Evolutionary conservation across 2,329 filamentous ascomycete genomes (phyloP), one percentile per base, ranked within the genome.

Genomic region (Dactylellina haptotyla): DNA sequence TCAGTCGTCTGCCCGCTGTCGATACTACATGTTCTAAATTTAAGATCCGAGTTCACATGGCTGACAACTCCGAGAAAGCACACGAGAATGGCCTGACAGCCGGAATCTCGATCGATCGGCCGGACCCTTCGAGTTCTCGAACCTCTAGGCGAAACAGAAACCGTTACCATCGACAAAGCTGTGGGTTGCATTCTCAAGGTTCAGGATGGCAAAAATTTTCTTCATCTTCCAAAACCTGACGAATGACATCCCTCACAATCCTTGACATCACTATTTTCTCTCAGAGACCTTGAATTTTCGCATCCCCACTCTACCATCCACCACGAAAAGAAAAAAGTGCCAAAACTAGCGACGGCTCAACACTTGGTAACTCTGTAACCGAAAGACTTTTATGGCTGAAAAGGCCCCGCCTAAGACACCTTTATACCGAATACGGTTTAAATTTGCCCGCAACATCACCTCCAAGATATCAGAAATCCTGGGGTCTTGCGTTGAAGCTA

Each of bases 1-100:
- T 53, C 23, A 56, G 32, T 62, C 46, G 67, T 46, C 54, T 43
- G 20, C 37, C n/a, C 9, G 48, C 14, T 58, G 16, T 16, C 30
- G n/a, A n/a, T n/a, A n/a, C n/a, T n/a, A n/a, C n/a, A n/a, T 37
- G 30, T 73, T 73, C 69, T 73, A 73, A 66, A 73, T 73, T 73
- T 66, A 48, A 58, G 30, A 5, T 64, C 28, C 51, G 34, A 20
- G 45, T 25, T 66, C 69, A 73, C 57, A 62, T 73, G 69, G 61
- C 30, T 37, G 34, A 8, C 28, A 39, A 62, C 37, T 34, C 48
- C 34, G 37, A 48, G 43, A 41, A 32, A 20, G 43, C 28, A 25
- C 23, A 23, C 41, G 18, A 54, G 23, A 28, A 61, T 30, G 25
- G 18, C 28, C 30, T 28, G 28, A 53, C 26, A 53, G 30, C 20